These are phyloP conservation scores for Russula virescens DNA, from an alignment of 768 basidiomycete species.

Conservation along the genomic window DNA sequence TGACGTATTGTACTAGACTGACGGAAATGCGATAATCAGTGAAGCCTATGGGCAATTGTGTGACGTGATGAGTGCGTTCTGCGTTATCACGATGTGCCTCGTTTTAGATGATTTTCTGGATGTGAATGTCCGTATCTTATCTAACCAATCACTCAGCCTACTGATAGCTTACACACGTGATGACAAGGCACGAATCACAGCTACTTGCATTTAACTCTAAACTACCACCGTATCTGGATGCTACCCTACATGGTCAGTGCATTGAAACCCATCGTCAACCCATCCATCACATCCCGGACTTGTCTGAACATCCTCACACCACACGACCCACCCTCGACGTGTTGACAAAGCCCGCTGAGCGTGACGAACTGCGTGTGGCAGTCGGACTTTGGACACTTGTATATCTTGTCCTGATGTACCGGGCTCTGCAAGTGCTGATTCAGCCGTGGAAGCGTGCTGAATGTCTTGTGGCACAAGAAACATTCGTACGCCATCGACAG, in stretches of 20 bases:
- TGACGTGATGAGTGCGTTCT: too few species aligned
- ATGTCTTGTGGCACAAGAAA: constrained; percentile 49
- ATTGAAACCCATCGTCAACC: constrained; percentile 3
- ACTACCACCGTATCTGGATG: background rate
- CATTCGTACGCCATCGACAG: constrained; percentile 54
- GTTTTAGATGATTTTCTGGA: too few species aligned
- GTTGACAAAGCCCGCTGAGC: constrained; percentile 14
- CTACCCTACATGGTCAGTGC: background rate
- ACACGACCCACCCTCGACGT: constrained; percentile 12
- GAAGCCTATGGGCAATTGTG: too few species aligned
- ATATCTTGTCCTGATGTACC: constrained; percentile 11
- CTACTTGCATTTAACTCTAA: too few species aligned
- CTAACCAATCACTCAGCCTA: too few species aligned
- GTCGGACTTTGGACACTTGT: constrained; percentile 10
- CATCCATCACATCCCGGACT: constrained; percentile 9
- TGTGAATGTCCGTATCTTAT: too few species aligned
- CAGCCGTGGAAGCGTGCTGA: constrained; percentile 38
- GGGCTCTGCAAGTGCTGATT: constrained; percentile 65
- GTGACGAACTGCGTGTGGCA: constrained; percentile 1
- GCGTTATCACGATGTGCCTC: too few species aligned
- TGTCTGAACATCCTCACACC: constrained; percentile 11
- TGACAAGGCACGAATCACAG: too few species aligned
- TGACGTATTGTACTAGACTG: too few species aligned
- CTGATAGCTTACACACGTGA: too few species aligned
- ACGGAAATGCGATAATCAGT: too few species aligned